Evolutionary conservation across 2,329 filamentous ascomycete genomes (phyloP).

Genomic region (Sporothrix inflata): DNA sequence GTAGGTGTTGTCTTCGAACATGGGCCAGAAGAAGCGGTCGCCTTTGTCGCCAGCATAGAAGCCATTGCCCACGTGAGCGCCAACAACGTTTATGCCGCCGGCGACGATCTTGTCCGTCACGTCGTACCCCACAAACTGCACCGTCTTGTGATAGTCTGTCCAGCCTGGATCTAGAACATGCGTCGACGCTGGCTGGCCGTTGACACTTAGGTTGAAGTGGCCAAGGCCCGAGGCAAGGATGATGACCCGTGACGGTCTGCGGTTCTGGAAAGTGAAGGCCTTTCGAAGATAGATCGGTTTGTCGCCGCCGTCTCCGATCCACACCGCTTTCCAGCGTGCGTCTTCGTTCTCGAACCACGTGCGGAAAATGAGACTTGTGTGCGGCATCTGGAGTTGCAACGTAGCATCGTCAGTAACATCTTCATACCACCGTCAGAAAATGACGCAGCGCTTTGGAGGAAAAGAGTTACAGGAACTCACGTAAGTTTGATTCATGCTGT

Average conservation of each 20-base stretch:
- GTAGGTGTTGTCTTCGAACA: neutral
- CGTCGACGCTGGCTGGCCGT: neutral
- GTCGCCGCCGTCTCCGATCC: neutral
- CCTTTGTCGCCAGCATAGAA: neutral
- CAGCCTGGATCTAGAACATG: neutral
- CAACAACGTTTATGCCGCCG: neutral
- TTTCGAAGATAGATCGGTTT: neutral
- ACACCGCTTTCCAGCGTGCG: neutral
- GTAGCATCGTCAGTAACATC: too few relatives aligned
- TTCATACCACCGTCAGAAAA: too few relatives aligned
- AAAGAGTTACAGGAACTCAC: neutral
- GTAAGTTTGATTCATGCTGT: neutral
- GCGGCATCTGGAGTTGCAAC: neutral
- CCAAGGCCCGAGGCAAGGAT: neutral
- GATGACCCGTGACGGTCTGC: neutral
- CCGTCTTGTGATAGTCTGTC: neutral
- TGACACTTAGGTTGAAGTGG: neutral
- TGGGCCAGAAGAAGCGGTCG: conserved; percentile 3
- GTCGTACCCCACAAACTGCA: neutral
- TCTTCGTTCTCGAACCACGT: neutral
- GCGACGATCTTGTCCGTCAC: neutral
- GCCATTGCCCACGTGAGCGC: neutral
- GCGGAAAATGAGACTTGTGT: neutral
- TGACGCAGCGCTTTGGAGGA: too few relatives aligned
- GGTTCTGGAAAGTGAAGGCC: neutral